These are phyloP conservation scores for Penicillium occitanis DNA, from an alignment of 2,329 filamentous ascomycete species.

Conservation along the genomic window DNA sequence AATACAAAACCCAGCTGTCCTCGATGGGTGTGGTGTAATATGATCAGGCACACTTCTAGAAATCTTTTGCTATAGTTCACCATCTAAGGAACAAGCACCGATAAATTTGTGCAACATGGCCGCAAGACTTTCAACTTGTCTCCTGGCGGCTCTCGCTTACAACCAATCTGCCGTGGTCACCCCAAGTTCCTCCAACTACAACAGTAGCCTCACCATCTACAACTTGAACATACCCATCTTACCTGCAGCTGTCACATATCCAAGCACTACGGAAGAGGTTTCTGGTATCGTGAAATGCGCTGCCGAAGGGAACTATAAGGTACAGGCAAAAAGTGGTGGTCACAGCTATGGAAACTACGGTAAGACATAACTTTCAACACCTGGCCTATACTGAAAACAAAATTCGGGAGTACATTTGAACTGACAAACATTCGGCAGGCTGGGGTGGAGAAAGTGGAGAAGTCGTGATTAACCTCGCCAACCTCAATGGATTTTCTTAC, in stretches of 20 bases:
- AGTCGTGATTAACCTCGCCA: conserved; percentile 22
- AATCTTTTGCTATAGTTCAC: not conserved
- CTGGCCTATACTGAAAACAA: not conserved
- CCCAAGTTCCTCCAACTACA: conserved; percentile 10
- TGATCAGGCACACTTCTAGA: not conserved
- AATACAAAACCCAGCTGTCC: not conserved
- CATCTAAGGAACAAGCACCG: not conserved
- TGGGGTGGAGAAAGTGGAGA: conserved; percentile 37
- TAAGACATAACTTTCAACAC: conserved; percentile 21
- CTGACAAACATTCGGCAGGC: conserved; percentile 25
- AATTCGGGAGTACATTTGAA: not conserved
- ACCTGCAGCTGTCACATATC: conserved; percentile 36
- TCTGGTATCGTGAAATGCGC: conserved; percentile 51
- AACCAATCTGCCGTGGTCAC: conserved; percentile 13
- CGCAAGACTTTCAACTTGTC: conserved; percentile 7
- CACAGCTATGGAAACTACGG: conserved; percentile 56
- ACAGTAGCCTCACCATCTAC: conserved; percentile 26
- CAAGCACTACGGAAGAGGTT: conserved; percentile 43
- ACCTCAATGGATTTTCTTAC: conserved; percentile 29
- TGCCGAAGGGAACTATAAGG: conserved; percentile 42
- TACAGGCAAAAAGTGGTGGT: conserved; percentile 54
- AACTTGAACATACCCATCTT: conserved; percentile 34
- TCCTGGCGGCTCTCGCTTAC: conserved; percentile 10
- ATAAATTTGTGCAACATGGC: not conserved
- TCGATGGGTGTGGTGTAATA: not conserved